A percentile compares a stretch with the other conserved stretches of the same genome.
phyloP scores from a whole-genome alignment of 345 rosid species.

The Citrus sp. region DNA sequence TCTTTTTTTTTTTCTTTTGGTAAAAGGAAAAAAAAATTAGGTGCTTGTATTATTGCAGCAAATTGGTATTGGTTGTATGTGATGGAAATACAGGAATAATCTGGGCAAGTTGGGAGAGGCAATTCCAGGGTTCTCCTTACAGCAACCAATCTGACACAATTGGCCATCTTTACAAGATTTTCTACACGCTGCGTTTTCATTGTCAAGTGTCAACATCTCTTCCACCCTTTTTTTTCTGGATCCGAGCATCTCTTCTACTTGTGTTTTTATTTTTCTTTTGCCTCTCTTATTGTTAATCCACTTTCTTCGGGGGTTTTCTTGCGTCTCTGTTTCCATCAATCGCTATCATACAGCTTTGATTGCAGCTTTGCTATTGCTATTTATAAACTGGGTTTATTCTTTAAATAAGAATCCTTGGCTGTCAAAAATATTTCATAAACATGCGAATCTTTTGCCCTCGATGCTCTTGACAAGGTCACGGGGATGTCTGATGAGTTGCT shows the following conservation, averaged over 20 bases:
- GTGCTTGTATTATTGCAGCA: constrained; percentile 39
- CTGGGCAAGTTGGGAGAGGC: constrained; percentile 22
- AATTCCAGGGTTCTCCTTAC: neutral
- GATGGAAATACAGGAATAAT: constrained; percentile 52
- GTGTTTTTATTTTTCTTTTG: no score
- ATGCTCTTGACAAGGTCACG: neutral
- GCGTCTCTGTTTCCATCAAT: neutral
- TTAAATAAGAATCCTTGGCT: no score
- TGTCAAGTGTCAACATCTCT: no score
- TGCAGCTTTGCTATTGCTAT: neutral
- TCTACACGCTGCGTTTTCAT: no score
- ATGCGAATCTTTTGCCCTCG: neutral
- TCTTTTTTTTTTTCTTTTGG: neutral
- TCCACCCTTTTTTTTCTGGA: no score
- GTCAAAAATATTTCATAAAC: no score
- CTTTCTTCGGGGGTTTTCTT: no score
- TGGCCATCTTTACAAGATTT: neutral
- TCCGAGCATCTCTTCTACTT: no score
- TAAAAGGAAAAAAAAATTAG: constrained; percentile 19
- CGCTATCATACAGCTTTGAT: neutral
- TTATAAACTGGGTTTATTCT: no score
- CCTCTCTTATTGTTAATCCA: no score
- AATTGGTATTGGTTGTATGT: constrained; percentile 51
- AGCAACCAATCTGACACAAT: neutral
- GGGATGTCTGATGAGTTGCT: neutral